phyloP scores from a whole-genome alignment of 176 grass and related monocot genomes.

The Bonia amplexicaulis region DNA sequence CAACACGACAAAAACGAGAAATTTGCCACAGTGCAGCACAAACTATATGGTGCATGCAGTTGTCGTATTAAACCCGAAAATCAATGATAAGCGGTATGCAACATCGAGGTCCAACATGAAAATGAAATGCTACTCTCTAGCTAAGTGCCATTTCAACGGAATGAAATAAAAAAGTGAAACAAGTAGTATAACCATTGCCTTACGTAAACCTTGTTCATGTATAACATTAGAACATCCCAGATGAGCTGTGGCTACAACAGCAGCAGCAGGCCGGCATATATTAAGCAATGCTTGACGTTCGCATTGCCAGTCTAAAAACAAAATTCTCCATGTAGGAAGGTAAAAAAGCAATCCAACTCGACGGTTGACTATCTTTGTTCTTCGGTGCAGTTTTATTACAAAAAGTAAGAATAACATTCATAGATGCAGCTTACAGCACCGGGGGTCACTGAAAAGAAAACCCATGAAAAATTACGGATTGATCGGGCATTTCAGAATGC shows the following conservation, averaged over 20 bases:
- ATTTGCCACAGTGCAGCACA: no score
- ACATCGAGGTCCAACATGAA: neutral
- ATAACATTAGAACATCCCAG: slow-evolving; percentile 15
- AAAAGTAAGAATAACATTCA: slow-evolving; percentile 17
- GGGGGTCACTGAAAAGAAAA: slow-evolving; percentile 16
- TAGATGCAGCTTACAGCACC: slow-evolving; percentile 38
- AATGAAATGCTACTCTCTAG: neutral
- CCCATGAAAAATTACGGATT: neutral
- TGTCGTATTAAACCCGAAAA: no score
- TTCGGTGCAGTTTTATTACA: slow-evolving; percentile 56
- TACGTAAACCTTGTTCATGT: neutral
- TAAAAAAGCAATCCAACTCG: slow-evolving; percentile 22
- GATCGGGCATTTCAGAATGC: slow-evolving; percentile 7
- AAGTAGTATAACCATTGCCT: neutral
- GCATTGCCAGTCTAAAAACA: neutral
- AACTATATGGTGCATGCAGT: no score
- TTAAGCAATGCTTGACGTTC: neutral
- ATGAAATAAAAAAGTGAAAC: neutral
- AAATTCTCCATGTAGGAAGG: neutral
- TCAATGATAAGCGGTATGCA: neutral
- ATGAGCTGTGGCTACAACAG: neutral
- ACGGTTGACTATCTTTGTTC: slow-evolving; percentile 25
- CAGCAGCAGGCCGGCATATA: neutral
- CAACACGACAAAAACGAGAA: no score
- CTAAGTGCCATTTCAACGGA: neutral